Base-by-base conservation (phyloP, 768 basidiomycete genomes). In the Termitomyces sp. region DNA sequence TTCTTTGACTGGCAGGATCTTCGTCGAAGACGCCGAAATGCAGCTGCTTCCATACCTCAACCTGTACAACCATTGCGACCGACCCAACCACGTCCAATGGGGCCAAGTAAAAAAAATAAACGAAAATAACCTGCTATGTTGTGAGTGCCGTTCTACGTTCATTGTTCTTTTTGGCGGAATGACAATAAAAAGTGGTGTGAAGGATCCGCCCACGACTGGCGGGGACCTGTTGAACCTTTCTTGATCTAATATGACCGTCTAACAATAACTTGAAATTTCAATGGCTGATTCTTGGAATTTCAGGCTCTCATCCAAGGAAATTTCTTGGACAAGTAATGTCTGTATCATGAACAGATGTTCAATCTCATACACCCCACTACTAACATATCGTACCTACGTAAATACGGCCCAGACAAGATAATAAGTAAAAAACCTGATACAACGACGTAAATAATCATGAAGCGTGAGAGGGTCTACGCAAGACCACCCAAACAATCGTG, bases 201-300 rank as follows among this genome's bases (percentile, higher is more conserved):
- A 83, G 83, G 81, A 85, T 75, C 87, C 84, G 71, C 65, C 61
- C 57, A 43, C 57, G 66, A 65, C 61, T 58, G 67, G 71, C 61
- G 68, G 86, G 78, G 67, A 70, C 75, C 78, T 84, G 13, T 38
- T 84, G 89, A 83, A 70, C 69, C 58, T 68, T 77, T 78, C 90
- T 92, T 92, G 90, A 92, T 92, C 90, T 92, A 92, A 92, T 91
- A 86, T 91, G 90, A 92, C 80, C 71, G 62, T 58, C 47, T 27
- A 36, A 38, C 22, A 5, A n/a, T n/a, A 20, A 23, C 35, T 18
- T 16, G 32, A 22, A 0, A 27, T 46, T 38, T 31, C 22, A 35
- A 15, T 7, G 35, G 46, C 54, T 59, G 42, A 60, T 27, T 15
- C 2, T 25, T 5, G 2, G 27, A 13, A 25, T 36, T 27, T 2